Conservation (phyloP, 176 grass and related monocot species). For the Microstegium vimineum region DNA sequence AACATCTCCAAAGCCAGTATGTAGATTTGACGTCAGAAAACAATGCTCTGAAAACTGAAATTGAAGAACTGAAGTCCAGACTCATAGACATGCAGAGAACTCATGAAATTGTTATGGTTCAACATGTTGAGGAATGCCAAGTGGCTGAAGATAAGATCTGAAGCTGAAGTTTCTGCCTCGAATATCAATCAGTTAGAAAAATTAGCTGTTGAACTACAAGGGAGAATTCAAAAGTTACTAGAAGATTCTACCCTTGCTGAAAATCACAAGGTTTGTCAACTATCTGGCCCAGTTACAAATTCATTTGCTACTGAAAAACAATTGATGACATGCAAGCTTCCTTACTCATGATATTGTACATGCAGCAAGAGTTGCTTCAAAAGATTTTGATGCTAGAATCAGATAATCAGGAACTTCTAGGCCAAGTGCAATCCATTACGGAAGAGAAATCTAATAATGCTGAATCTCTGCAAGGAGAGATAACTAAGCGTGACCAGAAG, state of each 20-base stretch:
- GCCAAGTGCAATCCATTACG: constrained; percentile 46
- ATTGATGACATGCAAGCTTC: constrained; percentile 5
- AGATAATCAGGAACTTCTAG: constrained; percentile 63
- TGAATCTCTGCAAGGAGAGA: constrained; percentile 65
- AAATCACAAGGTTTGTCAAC: constrained; percentile 64
- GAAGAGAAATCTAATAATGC: constrained; percentile 63
- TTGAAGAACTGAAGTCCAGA: constrained; percentile 58
- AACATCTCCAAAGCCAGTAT: constrained; percentile 56
- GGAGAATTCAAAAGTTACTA: constrained; percentile 56
- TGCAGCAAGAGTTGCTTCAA: constrained; percentile 67
- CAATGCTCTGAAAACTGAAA: constrained; percentile 55
- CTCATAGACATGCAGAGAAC: constrained; percentile 75
- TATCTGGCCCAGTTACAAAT: background rate
- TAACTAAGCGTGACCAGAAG: constrained; percentile 61
- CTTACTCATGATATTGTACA: constrained; percentile 25
- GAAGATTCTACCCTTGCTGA: constrained; percentile 62
- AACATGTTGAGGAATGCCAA: constrained; percentile 87
- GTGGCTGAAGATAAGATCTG: constrained; percentile 76
- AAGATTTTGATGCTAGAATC: constrained; percentile 72
- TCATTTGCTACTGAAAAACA: background rate
- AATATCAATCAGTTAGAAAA: constrained; percentile 54
- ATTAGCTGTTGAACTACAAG: constrained; percentile 62
- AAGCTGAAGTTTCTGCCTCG: constrained; percentile 59
- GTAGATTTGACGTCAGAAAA: constrained; percentile 55
- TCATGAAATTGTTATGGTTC: constrained; percentile 85